These are phyloP conservation scores for Glycine latifolia DNA, from an alignment of 306 rosid species.

Conservation along the genomic window DNA sequence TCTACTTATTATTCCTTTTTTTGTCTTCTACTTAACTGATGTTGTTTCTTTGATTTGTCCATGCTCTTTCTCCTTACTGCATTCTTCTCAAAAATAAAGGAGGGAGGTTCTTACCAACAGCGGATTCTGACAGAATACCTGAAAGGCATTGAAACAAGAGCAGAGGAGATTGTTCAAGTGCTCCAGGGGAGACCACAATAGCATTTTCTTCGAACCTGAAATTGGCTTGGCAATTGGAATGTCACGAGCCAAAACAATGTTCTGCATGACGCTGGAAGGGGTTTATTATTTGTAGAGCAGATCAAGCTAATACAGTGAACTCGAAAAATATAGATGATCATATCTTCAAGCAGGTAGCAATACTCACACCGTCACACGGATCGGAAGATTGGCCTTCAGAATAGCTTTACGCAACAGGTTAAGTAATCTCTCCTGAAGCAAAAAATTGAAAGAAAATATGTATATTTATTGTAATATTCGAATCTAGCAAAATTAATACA, in stretches of 20 bases:
- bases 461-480: conserved; percentile 18
- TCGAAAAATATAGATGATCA: conserved; percentile 35
- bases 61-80: conserved; percentile 30
- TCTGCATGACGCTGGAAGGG: conserved; percentile 46
- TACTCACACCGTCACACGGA: conserved; percentile 10
- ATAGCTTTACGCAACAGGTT: conserved; percentile 19
- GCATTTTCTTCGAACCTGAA: conserved; percentile 36
- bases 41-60: conserved; percentile 34
- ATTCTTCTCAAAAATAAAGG: conserved; percentile 53
- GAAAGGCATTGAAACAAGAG: conserved; percentile 82
- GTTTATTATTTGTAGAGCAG: conserved; percentile 12
- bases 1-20: conserved; percentile 13
- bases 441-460: neutral
- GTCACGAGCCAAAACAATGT: conserved; percentile 20
- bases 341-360: conserved; percentile 37
- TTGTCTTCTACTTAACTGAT: conserved; percentile 30
- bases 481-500: conserved; percentile 27
- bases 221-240: conserved; percentile 16
- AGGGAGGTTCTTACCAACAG: conserved; percentile 96
- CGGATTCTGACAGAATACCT: conserved; percentile 79
- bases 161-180: conserved; percentile 70
- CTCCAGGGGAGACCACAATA: conserved; percentile 66
- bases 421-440: conserved; percentile 11
- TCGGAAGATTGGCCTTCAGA: conserved; percentile 17
- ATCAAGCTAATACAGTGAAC: conserved; percentile 36